Conservation (phyloP, 73 alveolate genomes). For the Paramecium caudatum region DNA sequence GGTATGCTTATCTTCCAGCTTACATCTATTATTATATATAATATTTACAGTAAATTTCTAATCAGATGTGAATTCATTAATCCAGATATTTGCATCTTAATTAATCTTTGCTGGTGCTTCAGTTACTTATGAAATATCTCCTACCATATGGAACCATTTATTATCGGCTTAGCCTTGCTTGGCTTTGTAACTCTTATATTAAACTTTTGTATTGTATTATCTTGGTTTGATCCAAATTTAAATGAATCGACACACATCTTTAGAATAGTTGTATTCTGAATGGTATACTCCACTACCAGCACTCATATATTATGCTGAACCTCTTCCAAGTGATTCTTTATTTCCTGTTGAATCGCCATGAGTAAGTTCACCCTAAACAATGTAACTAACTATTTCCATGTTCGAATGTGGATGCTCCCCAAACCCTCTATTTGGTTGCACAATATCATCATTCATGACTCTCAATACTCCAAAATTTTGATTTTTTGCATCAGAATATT, state of each 20-base stretch:
- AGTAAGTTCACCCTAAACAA: slow-evolving; percentile 39
- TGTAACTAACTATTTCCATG: slow-evolving; percentile 36
- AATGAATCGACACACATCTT: slow-evolving; percentile 2
- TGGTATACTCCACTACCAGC: slow-evolving; percentile 39
- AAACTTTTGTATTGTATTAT: slow-evolving; percentile 5
- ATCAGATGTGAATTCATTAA: not conserved
- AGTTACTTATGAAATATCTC: not conserved
- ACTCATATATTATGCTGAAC: slow-evolving; percentile 53
- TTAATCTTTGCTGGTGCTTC: slow-evolving; percentile 16
- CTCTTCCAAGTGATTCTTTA: slow-evolving; percentile 48
- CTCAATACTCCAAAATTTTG: slow-evolving; percentile 72
- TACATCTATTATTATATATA: not conserved
- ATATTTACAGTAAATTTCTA: slow-evolving; percentile 3
- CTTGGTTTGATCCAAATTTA: slow-evolving; percentile 51
- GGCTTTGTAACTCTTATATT: slow-evolving; percentile 15
- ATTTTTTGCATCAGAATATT: not conserved
- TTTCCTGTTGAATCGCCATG: slow-evolving; percentile 48
- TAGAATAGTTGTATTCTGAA: slow-evolving; percentile 14
- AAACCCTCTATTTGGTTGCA: slow-evolving; percentile 77
- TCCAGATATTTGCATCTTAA: slow-evolving; percentile 36
- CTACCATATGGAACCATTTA: slow-evolving; percentile 21
- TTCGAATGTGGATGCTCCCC: slow-evolving; percentile 77
- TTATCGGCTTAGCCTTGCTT: slow-evolving; percentile 23
- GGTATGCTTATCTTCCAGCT: slow-evolving; percentile 27
- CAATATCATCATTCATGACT: slow-evolving; percentile 80